Evolutionary conservation across 495 filamentous ascomycete species (phyloP).

Genomic region (Xylaria sp.): DNA sequence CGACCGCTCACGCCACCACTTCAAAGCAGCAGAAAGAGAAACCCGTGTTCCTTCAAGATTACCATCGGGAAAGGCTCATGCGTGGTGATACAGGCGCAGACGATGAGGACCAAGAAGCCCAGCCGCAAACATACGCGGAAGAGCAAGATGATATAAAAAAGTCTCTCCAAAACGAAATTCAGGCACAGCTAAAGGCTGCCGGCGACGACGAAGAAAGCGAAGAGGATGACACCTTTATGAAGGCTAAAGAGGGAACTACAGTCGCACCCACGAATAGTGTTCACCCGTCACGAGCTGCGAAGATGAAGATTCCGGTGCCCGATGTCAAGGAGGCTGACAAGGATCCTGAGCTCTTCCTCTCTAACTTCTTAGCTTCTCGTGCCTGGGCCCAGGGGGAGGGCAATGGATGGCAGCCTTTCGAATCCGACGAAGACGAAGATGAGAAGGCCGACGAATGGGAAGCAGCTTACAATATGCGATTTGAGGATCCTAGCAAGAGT

Average conservation of each 20-base stretch:
- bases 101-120: slow-evolving; percentile 60
- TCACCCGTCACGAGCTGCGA: slow-evolving; percentile 55
- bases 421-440: slow-evolving; percentile 90
- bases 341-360: slow-evolving; percentile 87
- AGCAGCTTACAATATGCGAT: slow-evolving; percentile 94
- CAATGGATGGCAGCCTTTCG: slow-evolving; percentile 73
- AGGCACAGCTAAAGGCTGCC: slow-evolving; percentile 61
- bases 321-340: slow-evolving; percentile 84
- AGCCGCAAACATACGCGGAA: slow-evolving; percentile 76
- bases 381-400: slow-evolving; percentile 78
- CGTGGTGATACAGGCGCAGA: slow-evolving; percentile 64
- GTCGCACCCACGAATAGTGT: slow-evolving; percentile 40
- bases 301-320: slow-evolving; percentile 58
- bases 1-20: slow-evolving; percentile 33
- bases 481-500: slow-evolving; percentile 84
- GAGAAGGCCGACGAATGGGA: slow-evolving; percentile 85
- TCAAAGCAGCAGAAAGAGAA: slow-evolving; percentile 70
- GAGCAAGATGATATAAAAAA: slow-evolving; percentile 85
- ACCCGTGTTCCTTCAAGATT: slow-evolving; percentile 86
- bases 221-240: slow-evolving; percentile 76
- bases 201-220: slow-evolving; percentile 65
- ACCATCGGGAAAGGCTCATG: slow-evolving; percentile 86
- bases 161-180: slow-evolving; percentile 78
- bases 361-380: slow-evolving; percentile 85
- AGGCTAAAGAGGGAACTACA: slow-evolving; percentile 45